Conservation (phyloP, 345 rosid genomes). For the Lepidium africanum region DNA sequence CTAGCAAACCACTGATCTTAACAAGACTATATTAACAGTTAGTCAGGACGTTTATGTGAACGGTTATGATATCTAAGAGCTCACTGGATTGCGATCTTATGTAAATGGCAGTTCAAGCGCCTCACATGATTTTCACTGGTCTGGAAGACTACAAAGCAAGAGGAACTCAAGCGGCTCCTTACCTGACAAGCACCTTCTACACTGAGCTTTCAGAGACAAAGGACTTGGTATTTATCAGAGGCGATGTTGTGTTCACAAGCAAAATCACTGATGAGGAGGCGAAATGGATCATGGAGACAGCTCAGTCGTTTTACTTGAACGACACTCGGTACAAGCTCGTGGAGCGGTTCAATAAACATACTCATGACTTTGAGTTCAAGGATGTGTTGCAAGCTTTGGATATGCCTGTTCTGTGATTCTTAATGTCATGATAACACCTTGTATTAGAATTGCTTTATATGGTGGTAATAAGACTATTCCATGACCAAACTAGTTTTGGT, state of each 20-base stretch:
- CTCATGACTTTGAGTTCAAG: constrained; percentile 78
- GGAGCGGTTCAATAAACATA: constrained; percentile 69
- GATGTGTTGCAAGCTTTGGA: constrained; percentile 73
- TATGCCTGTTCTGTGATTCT: constrained; percentile 52
- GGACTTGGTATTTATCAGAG: constrained; percentile 74
- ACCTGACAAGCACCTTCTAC: constrained; percentile 59
- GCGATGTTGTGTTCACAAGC: constrained; percentile 84
- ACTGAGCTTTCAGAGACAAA: constrained; percentile 75
- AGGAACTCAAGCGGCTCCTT: constrained; percentile 94
- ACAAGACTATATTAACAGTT: not conserved
- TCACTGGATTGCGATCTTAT: not conserved
- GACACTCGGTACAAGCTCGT: constrained; percentile 72
- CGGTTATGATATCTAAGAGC: not conserved
- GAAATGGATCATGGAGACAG: constrained; percentile 83
- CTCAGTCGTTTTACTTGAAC: constrained; percentile 82
- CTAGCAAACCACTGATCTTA: not conserved
- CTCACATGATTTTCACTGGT: constrained; percentile 83
- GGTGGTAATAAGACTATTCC: not conserved
- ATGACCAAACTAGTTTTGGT: not conserved
- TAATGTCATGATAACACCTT: not conserved
- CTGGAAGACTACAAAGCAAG: constrained; percentile 98
- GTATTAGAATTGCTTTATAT: constrained; percentile 1
- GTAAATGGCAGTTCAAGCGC: constrained; percentile 66
- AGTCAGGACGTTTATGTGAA: not conserved
- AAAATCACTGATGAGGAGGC: constrained; percentile 85